A percentile compares a stretch with the other conserved stretches of the same genome.
Evolutionary conservation across 805 yeast genomes (phyloP).

Genomic region (Cyberlindnera subsufficiens): DNA sequence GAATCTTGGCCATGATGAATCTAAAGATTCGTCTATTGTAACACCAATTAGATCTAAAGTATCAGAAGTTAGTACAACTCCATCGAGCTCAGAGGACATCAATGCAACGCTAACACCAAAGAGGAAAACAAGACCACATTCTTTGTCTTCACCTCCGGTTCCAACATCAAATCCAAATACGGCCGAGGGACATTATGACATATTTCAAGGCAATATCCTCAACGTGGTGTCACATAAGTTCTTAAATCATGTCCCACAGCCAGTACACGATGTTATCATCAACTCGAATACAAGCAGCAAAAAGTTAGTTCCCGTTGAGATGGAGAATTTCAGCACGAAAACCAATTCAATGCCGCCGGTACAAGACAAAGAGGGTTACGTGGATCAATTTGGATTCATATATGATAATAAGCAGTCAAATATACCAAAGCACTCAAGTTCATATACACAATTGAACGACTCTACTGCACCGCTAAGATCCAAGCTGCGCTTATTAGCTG

Average conservation of each 20-base stretch:
- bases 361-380: constrained; percentile 16
- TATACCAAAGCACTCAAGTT: not conserved
- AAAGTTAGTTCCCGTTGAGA: constrained; percentile 34
- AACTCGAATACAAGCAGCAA: constrained; percentile 4
- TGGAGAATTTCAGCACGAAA: constrained; percentile 30
- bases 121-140: constrained; percentile 16
- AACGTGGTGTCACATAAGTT: constrained; percentile 16
- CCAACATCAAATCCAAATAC: not conserved
- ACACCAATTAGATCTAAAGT: not conserved
- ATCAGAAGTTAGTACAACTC: constrained; percentile 1
- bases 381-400: constrained; percentile 47
- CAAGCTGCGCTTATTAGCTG: constrained; percentile 25
- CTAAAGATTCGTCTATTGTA: not conserved
- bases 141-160: constrained; percentile 9
- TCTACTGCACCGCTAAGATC: constrained; percentile 1
- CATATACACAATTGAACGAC: constrained; percentile 9
- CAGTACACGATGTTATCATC: constrained; percentile 17
- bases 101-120: constrained; percentile 5
- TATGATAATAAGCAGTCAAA: constrained; percentile 21
- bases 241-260: constrained; percentile 18
- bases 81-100: constrained; percentile 1
- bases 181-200: not conserved
- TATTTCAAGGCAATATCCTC: constrained; percentile 3
- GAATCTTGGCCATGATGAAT: constrained; percentile 6
- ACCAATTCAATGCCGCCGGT: constrained; percentile 23